phyloP scores from a whole-genome alignment of 1,284 basidiomycete species.

The Ceratobasidium sp. region DNA sequence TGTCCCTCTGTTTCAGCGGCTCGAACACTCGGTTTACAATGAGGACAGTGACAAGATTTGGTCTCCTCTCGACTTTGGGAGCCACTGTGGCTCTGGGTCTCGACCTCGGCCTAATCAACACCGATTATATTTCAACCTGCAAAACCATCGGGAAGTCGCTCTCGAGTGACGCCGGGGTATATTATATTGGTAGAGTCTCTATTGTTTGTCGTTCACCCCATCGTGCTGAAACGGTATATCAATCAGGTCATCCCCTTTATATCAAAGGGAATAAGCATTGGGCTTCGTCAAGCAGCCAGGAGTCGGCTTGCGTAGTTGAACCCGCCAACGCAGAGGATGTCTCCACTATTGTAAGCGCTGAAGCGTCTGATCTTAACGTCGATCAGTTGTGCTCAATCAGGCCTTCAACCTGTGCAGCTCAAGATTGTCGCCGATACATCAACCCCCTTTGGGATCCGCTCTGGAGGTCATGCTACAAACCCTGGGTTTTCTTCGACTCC shows the following conservation, averaged over 20 bases:
- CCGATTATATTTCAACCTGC: constrained; percentile 3
- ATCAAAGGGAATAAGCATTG: constrained; percentile 26
- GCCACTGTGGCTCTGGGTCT: not conserved
- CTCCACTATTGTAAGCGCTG: constrained; percentile 18
- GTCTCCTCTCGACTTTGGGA: not conserved
- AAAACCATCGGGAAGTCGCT: not conserved
- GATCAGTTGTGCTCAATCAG: not conserved
- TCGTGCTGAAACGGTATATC: not conserved
- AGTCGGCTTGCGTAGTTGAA: constrained; percentile 13
- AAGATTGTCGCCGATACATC: constrained; percentile 16
- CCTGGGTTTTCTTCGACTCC: constrained; percentile 60
- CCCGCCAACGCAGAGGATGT: constrained; percentile 13
- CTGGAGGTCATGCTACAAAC: constrained; percentile 59
- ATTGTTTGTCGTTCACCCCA: not conserved
- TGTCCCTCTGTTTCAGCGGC: not conserved
- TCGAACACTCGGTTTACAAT: not conserved
- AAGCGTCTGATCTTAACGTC: too few species aligned
- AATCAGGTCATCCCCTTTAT: constrained; percentile 16
- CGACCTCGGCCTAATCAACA: too few species aligned
- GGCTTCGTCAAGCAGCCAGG: constrained; percentile 19
- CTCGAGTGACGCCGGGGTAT: constrained; percentile 1
- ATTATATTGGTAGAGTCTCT: constrained; percentile 15
- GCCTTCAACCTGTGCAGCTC: not conserved
- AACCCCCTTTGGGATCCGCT: constrained; percentile 24
- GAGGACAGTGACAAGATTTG: not conserved